Base-by-base conservation (phyloP, 352 stramenopile species). In the Peronospora destructor region DNA sequence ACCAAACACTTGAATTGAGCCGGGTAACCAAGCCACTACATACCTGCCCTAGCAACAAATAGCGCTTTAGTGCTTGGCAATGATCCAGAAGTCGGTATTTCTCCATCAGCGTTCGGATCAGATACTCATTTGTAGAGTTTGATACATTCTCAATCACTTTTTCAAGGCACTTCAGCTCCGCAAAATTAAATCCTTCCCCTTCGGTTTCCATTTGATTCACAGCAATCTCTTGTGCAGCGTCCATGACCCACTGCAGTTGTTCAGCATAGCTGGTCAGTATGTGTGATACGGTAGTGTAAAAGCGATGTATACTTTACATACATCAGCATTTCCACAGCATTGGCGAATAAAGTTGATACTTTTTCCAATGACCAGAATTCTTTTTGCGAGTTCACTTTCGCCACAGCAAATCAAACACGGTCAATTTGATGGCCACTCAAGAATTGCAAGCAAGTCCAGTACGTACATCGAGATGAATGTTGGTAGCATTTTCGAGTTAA, bases 281-380 rank as follows among this genome's bases (percentile, higher is more conserved):
- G 11, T 21, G 34, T 2, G 29, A 13, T 13, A 21, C 19, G 19
- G 3, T 21, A 21, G 11, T 32, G 19, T 37, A 43, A 44, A 38
- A n/a, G 1, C 35, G 21, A 45, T 17, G 26, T 11, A 50, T 46
- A 8, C 4, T 17, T 29, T 1, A 66, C 68, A 37, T 49, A 89
- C 95, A 57, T 95, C 82, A 28, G 75, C 83, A 63, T 98, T 91
- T 9, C 84, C 74, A 42, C 96, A 97, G 71, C 92, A 98, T 39
- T 88, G 72, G 13, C 95, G 85, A 64, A 99, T 97, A 46, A 99
- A 99, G 73, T 98, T 99, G 59, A 99, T 98, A 35, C 91, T 97
- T 64, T 98, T 98, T 32, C 96, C 96, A 34, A 98, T 95, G 17
- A 96, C 72, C 16, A 98, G 66, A 38, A 98, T 97, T 30, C 95